phyloP scores from a whole-genome alignment of 768 basidiomycete species.

The Clavaria fumosa region DNA sequence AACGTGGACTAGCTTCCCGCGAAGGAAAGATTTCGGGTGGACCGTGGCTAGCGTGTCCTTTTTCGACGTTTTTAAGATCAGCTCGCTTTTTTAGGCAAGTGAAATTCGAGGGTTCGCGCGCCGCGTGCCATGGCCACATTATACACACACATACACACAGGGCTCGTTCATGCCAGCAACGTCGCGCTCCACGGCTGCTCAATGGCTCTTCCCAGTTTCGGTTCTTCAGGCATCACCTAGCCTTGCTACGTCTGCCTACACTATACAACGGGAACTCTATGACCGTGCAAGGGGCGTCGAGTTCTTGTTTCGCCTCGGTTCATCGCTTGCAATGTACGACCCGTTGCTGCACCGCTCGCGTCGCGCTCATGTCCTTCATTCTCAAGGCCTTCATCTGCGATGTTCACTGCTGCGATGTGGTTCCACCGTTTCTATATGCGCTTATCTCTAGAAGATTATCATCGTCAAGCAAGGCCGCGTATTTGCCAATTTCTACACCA shows the following conservation, averaged over 20 bases:
- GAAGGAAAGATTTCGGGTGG: too few relatives aligned
- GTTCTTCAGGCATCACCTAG: constrained; percentile 41
- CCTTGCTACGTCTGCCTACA: constrained; percentile 22
- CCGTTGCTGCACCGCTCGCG: constrained; percentile 4
- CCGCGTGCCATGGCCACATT: too few relatives aligned
- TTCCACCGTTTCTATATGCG: constrained; percentile 89
- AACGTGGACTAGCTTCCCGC: too few relatives aligned
- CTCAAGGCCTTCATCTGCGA: constrained; percentile 57
- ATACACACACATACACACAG: too few relatives aligned
- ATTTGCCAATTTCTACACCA: constrained; percentile 7
- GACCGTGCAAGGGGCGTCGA: constrained; percentile 73
- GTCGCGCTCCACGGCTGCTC: too few relatives aligned
- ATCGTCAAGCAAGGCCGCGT: constrained; percentile 45
- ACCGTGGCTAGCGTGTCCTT: too few relatives aligned
- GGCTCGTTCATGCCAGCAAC: too few relatives aligned
- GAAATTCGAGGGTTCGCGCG: too few relatives aligned
- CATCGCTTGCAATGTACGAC: constrained; percentile 64
- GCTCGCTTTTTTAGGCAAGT: too few relatives aligned
- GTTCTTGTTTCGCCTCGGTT: constrained; percentile 71
- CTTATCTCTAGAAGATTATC: constrained; percentile 68
- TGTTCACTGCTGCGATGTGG: constrained; percentile 82
- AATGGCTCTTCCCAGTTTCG: constrained; percentile 60
- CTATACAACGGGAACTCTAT: constrained; percentile 58
- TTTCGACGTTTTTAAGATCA: too few relatives aligned
- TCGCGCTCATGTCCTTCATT: constrained; percentile 7